Percentiles rank a stretch among this genome's conserved stretches.
Conservation (phyloP, 202 grass and related monocot species). For the Zizania palustris region DNA sequence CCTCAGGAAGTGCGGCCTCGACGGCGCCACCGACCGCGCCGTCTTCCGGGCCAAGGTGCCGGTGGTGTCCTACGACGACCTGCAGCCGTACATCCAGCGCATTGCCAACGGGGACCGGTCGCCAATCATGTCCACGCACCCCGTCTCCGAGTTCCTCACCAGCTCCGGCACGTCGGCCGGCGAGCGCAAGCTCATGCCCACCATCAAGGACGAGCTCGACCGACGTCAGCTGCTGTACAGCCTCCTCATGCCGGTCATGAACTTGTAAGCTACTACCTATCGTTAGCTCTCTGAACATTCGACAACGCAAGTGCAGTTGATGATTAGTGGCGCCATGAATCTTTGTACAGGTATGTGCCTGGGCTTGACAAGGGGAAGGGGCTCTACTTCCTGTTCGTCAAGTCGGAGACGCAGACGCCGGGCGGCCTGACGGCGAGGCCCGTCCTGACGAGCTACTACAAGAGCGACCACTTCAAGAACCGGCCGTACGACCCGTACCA, state of each 20-base stretch:
- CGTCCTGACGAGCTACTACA: constrained; percentile 57
- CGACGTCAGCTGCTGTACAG: constrained; percentile 70
- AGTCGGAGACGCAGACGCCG: constrained; percentile 63
- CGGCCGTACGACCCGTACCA: constrained; percentile 47
- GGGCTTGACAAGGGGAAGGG: constrained; percentile 58
- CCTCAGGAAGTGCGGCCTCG: constrained; percentile 35
- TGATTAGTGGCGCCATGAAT: not conserved
- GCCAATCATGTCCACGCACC: constrained; percentile 34
- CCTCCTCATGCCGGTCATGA: constrained; percentile 72
- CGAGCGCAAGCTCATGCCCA: constrained; percentile 81
- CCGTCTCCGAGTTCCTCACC: constrained; percentile 80
- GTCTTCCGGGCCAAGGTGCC: constrained; percentile 33
- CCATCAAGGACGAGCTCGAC: constrained; percentile 66
- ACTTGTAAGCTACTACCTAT: constrained; percentile 49
- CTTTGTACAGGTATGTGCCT: constrained; percentile 42
- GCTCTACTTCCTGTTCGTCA: constrained; percentile 65
- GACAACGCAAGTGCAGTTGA: not conserved
- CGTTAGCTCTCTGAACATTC: too few relatives aligned
- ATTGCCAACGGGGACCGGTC: constrained; percentile 7
- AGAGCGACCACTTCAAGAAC: constrained; percentile 55
- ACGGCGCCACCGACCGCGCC: constrained; percentile 27
- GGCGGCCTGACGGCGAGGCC: constrained; percentile 51
- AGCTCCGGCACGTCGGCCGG: constrained; percentile 80
- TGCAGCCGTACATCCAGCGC: constrained; percentile 38
- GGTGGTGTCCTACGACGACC: constrained; percentile 20